These are phyloP conservation scores for Trichophyton verrucosum DNA, from an alignment of 2,329 filamentous ascomycete species.

Conservation along the genomic window DNA sequence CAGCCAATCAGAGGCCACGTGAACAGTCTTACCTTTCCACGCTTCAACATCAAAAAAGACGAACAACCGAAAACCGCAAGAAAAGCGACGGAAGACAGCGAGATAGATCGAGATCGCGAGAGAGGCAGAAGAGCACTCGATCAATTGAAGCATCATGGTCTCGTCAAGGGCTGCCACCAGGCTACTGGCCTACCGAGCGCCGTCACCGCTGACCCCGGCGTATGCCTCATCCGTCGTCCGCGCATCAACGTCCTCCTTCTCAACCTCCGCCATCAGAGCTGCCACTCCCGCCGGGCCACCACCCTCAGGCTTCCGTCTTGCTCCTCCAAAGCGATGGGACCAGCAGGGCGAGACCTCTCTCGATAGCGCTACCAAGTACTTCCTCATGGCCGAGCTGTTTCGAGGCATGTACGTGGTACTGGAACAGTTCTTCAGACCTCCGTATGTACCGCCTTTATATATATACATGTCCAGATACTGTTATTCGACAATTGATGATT, in stretches of 20 bases:
- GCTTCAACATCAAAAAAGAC: conserved; percentile 2
- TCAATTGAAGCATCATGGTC: conserved; percentile 28
- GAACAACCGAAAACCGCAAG: background rate
- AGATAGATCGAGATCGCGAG: background rate
- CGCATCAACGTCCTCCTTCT: conserved; percentile 40
- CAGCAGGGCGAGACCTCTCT: conserved; percentile 63
- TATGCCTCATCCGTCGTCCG: conserved; percentile 22
- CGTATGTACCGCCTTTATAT: conserved; percentile 51
- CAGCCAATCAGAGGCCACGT: conserved; percentile 10
- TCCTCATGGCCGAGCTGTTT: conserved; percentile 89
- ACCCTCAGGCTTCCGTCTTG: conserved; percentile 67
- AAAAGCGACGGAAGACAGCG: background rate
- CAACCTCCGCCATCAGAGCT: conserved; percentile 48
- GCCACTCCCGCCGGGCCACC: conserved; percentile 64
- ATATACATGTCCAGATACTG: background rate
- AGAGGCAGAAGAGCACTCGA: background rate
- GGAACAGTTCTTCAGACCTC: conserved; percentile 96
- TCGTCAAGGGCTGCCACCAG: conserved; percentile 33
- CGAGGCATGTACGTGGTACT: conserved; percentile 95
- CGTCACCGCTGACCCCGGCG: conserved; percentile 18
- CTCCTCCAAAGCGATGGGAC: conserved; percentile 63
- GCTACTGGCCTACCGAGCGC: conserved; percentile 32
- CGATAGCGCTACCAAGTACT: conserved; percentile 83
- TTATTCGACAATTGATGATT: background rate
- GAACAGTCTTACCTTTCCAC: conserved; percentile 11